Percentiles rank a stretch among this genome's conserved stretches.
phyloP scores from a whole-genome alignment of 768 basidiomycete genomes.

The Tephrocybe sp. region DNA sequence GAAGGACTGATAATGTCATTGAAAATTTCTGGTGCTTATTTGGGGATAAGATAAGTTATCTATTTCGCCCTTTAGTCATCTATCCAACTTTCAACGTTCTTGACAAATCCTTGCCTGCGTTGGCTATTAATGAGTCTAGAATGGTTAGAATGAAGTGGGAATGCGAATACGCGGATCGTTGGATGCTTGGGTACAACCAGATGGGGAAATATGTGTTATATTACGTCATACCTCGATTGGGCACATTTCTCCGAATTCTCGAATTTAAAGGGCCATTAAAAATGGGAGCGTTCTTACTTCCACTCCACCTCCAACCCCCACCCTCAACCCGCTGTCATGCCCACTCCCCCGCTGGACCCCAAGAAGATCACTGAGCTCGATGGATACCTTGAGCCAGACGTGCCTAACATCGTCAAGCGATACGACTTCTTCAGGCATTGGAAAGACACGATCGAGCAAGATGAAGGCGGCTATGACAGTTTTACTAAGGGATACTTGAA shows the following conservation, averaged over 20 bases:
- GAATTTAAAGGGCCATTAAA: neutral
- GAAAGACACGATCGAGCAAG: conserved; percentile 71
- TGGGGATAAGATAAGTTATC: too few species aligned
- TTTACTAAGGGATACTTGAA: conserved; percentile 81
- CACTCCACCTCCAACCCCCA: conserved; percentile 20
- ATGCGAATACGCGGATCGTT: too few species aligned
- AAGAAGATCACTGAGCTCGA: conserved; percentile 64
- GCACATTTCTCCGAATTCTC: conserved; percentile 2
- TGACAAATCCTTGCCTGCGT: neutral
- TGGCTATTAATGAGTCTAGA: too few species aligned
- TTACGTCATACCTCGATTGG: conserved; percentile 19
- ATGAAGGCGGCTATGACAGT: conserved; percentile 83
- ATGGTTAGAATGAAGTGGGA: too few species aligned
- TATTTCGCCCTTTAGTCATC: neutral
- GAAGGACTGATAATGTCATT: too few species aligned
- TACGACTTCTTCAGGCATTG: conserved; percentile 70
- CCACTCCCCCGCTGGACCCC: conserved; percentile 50
- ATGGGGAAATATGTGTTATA: conserved; percentile 8
- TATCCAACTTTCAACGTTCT: neutral
- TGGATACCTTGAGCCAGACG: conserved; percentile 72
- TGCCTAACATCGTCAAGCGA: conserved; percentile 67
- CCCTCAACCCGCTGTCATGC: conserved; percentile 34
- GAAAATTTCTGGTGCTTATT: too few species aligned
- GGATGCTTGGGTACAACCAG: neutral
- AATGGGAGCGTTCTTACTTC: conserved; percentile 8